Evolutionary conservation across 2,329 filamentous ascomycete species (phyloP).

Genomic region (Pyrenochaeta sp.): DNA sequence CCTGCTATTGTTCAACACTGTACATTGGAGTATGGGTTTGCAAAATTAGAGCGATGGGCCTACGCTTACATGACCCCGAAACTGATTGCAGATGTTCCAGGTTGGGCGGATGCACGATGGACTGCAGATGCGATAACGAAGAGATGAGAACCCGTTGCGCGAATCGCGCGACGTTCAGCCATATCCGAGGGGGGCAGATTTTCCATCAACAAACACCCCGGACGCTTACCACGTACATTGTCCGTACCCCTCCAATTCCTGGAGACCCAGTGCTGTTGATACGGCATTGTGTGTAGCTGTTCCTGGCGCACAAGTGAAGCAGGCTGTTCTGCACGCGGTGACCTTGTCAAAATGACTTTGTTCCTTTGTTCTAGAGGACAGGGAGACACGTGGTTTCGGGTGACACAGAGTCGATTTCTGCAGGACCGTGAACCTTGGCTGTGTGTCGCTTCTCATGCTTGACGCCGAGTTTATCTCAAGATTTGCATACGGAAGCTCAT

Average conservation of each 20-base stretch:
- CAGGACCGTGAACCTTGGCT: slow-evolving; percentile 4
- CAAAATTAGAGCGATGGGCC: slow-evolving; percentile 29
- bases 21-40: slow-evolving; percentile 5
- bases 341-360: neutral
- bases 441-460: slow-evolving; percentile 6
- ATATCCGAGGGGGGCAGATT: slow-evolving; percentile 34
- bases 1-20: neutral
- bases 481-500: neutral
- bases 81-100: neutral
- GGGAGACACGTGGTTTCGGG: slow-evolving; percentile 29
- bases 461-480: slow-evolving; percentile 4
- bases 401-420: slow-evolving; percentile 20
- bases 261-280: slow-evolving; percentile 1
- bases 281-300: neutral
- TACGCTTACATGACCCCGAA: neutral
- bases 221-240: slow-evolving; percentile 27
- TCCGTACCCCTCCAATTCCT: slow-evolving; percentile 16
- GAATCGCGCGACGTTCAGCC: slow-evolving; percentile 35
- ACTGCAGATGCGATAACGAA: slow-evolving; percentile 21
- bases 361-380: slow-evolving; percentile 7
- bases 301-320: neutral
- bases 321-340: slow-evolving; percentile 1
- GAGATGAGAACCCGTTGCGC: slow-evolving; percentile 33
- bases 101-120: neutral
- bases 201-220: slow-evolving; percentile 41